phyloP scores from a whole-genome alignment of 352 stramenopile genomes.

The Phytophthora lateralis region DNA sequence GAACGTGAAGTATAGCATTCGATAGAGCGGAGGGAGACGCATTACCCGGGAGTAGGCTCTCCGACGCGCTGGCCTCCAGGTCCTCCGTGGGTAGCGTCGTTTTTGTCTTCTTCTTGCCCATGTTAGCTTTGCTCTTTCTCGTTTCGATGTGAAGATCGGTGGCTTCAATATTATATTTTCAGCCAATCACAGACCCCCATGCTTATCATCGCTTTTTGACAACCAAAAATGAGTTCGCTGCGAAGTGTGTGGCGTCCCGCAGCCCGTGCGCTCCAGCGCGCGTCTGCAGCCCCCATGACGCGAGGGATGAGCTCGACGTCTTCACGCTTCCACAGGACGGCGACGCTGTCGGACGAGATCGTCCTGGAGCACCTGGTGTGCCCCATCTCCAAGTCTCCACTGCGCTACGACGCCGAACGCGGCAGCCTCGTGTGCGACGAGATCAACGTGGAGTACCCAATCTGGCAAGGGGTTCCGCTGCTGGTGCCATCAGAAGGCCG shows the following conservation, averaged over 20 bases:
- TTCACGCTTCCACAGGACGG: conserved; percentile 27
- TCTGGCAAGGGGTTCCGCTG: conserved; percentile 70
- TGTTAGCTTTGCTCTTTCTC: conserved; percentile 25
- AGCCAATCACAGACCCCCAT: conserved; percentile 15
- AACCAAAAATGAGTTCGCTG: not conserved
- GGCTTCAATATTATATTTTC: conserved; percentile 39
- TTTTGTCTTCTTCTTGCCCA: conserved; percentile 73
- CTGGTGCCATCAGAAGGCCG: conserved; percentile 79
- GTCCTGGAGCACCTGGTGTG: conserved; percentile 84
- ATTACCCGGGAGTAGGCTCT: conserved; percentile 59
- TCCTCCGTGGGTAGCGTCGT: conserved; percentile 53
- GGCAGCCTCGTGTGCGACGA: conserved; percentile 80
- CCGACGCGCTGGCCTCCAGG: conserved; percentile 39
- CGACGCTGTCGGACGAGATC: conserved; percentile 59
- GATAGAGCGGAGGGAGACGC: not conserved
- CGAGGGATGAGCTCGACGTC: conserved; percentile 8
- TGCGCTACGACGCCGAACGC: conserved; percentile 67
- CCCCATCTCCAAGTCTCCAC: conserved; percentile 84
- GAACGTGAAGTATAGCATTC: conserved; percentile 8
- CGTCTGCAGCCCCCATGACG: not conserved
- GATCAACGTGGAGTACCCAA: conserved; percentile 87
- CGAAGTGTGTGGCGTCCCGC: conserved; percentile 18
- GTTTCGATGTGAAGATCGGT: conserved; percentile 35
- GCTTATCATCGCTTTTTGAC: too few species aligned
- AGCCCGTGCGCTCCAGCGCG: conserved; percentile 5